A percentile compares a stretch with the other conserved stretches of the same genome.
Evolutionary conservation across 2,329 filamentous ascomycete genomes (phyloP).

Genomic region (Colletotrichum plurivorum): DNA sequence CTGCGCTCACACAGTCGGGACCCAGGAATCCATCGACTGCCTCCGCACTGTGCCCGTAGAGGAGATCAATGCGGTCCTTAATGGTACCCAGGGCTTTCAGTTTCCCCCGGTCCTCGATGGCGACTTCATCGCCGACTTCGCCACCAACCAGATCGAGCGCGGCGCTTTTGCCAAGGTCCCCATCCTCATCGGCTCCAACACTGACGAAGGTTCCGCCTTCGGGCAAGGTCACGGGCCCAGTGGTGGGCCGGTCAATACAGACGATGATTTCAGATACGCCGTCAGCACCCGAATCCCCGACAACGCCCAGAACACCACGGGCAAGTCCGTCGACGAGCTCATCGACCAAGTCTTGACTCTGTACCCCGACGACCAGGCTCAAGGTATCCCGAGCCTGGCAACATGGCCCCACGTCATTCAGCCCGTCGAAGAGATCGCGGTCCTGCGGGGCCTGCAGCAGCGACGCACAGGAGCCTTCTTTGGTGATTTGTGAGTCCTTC

Average conservation of each 20-base stretch:
- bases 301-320: constrained; percentile 39
- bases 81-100: constrained; percentile 28
- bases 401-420: constrained; percentile 50
- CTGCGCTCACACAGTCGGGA: constrained; percentile 45
- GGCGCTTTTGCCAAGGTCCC: constrained; percentile 54
- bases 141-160: constrained; percentile 47
- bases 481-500: constrained; percentile 41
- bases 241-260: constrained; percentile 44
- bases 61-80: constrained; percentile 45
- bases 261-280: constrained; percentile 46
- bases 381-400: constrained; percentile 52
- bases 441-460: constrained; percentile 47
- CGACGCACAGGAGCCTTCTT: constrained; percentile 48
- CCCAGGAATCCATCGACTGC: constrained; percentile 45
- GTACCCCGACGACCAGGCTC: constrained; percentile 51
- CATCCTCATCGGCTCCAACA: constrained; percentile 53
- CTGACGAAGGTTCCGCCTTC: constrained; percentile 49
- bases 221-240: constrained; percentile 41
- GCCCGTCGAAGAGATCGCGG: constrained; percentile 44
- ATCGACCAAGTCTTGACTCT: constrained; percentile 43
- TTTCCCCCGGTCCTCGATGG: constrained; percentile 50
- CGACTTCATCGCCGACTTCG: constrained; percentile 52
- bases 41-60: constrained; percentile 46
- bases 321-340: constrained; percentile 44
- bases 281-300: constrained; percentile 35